Evolutionary conservation across 2,329 filamentous ascomycete genomes (phyloP).

Genomic region (Leptodontidium sp.): DNA sequence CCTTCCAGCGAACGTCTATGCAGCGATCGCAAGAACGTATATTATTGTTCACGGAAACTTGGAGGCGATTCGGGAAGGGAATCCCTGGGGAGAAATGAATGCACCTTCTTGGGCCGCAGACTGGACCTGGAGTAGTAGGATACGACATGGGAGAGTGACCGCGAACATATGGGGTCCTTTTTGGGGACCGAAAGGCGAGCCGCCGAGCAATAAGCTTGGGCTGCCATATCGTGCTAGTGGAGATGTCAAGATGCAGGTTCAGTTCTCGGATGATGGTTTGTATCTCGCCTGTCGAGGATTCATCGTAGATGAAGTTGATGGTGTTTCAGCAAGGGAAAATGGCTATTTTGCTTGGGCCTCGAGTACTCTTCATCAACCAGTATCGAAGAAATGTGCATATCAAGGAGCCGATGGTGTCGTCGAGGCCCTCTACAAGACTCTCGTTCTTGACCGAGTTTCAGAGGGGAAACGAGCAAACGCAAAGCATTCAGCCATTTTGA

Average conservation of each 20-base stretch:
- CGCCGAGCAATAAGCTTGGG: neutral
- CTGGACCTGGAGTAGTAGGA: conserved; percentile 31
- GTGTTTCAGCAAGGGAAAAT: conserved; percentile 26
- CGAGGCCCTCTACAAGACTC: conserved; percentile 29
- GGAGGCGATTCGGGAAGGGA: conserved; percentile 30
- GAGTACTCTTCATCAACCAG: conserved; percentile 25
- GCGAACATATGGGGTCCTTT: conserved; percentile 25
- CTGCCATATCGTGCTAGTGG: conserved; percentile 27
- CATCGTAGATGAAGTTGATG: conserved; percentile 28
- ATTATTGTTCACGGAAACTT: conserved; percentile 23
- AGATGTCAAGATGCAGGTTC: neutral
- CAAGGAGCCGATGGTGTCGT: neutral
- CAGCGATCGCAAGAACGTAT: conserved; percentile 21
- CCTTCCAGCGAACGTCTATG: conserved; percentile 21
- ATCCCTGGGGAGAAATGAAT: conserved; percentile 26
- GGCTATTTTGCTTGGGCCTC: conserved; percentile 30
- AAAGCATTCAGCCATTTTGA: conserved; percentile 20
- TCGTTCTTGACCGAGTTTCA: conserved; percentile 27
- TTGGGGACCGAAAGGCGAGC: conserved; percentile 9
- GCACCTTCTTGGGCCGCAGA: conserved; percentile 33
- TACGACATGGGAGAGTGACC: conserved; percentile 15
- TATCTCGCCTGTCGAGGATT: conserved; percentile 30
- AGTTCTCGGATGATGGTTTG: conserved; percentile 24
- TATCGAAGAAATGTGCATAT: conserved; percentile 19
- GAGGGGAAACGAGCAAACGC: conserved; percentile 15